Conservation (phyloP, 257 asterid species). For the Solanum dulcamara region DNA sequence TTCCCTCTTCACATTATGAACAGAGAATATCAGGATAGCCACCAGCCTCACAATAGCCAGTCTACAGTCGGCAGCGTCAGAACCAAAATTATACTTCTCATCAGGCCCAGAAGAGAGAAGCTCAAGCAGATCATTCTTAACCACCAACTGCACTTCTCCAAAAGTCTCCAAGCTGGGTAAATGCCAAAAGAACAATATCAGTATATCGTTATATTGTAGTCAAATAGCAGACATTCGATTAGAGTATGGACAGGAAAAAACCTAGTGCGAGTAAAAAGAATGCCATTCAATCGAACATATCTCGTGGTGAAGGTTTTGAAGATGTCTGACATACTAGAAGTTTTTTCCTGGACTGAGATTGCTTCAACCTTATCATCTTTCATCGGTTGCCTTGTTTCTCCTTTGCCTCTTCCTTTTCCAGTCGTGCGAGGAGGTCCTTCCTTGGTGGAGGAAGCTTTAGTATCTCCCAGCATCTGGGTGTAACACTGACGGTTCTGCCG, state of each 20-base stretch:
- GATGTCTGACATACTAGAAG: constrained; percentile 30
- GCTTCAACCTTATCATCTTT: constrained; percentile 36
- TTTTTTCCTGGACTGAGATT: constrained; percentile 29
- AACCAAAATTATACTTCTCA: constrained; percentile 58
- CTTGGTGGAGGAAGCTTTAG: constrained; percentile 37
- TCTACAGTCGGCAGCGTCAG: constrained; percentile 56
- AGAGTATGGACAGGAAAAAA: constrained; percentile 12
- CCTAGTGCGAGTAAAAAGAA: constrained; percentile 93
- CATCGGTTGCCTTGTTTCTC: constrained; percentile 30
- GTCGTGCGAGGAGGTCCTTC: constrained; percentile 19
- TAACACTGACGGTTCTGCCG: constrained; percentile 72
- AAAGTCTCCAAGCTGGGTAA: constrained; percentile 79
- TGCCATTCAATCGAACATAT: constrained; percentile 77
- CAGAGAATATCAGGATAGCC: constrained; percentile 70
- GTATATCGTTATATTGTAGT: neutral
- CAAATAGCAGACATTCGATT: constrained; percentile 1
- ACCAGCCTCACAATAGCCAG: constrained; percentile 62
- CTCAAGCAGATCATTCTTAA: constrained; percentile 49
- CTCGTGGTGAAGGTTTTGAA: constrained; percentile 49
- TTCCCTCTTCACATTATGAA: constrained; percentile 71
- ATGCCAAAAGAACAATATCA: constrained; percentile 6
- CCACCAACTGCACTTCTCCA: constrained; percentile 57
- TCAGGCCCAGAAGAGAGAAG: constrained; percentile 69
- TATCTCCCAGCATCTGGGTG: constrained; percentile 44
- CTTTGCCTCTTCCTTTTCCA: constrained; percentile 64